Evolutionary conservation across 306 rosid species (phyloP).

Genomic region (Vigna unguiculata): DNA sequence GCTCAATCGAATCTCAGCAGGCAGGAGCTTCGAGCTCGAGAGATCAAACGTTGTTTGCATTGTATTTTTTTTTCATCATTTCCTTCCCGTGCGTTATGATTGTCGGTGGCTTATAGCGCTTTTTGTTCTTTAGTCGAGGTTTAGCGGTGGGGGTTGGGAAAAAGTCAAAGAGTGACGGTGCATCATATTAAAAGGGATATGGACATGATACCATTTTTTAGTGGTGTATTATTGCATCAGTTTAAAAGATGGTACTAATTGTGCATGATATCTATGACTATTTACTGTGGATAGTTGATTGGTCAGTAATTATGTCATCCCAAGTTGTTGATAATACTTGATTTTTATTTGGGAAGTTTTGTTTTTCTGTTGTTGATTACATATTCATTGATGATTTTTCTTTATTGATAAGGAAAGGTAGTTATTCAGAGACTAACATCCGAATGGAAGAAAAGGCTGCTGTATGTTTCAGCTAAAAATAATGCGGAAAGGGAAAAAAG

Average conservation of each 20-base stretch:
- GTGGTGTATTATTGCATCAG: slow-evolving; percentile 30
- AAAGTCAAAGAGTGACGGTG: slow-evolving; percentile 30
- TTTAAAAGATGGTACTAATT: slow-evolving; percentile 40
- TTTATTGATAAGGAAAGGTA: slow-evolving; percentile 20
- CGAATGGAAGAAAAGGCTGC: slow-evolving; percentile 3
- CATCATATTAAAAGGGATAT: slow-evolving; percentile 23
- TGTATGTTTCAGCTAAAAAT: neutral
- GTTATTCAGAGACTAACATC: slow-evolving; percentile 19
- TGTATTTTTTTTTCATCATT: slow-evolving; percentile 21
- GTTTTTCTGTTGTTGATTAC: slow-evolving; percentile 20
- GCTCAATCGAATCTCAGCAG: neutral
- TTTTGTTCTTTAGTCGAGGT: neutral
- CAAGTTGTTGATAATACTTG: slow-evolving; percentile 28
- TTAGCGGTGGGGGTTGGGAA: slow-evolving; percentile 30
- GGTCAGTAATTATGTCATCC: slow-evolving; percentile 40
- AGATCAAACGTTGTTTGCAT: slow-evolving; percentile 21
- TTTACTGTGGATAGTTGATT: slow-evolving; percentile 39
- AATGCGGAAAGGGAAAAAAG: neutral
- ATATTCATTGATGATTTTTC: slow-evolving; percentile 4
- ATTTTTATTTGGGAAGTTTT: slow-evolving; percentile 24
- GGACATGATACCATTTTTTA: slow-evolving; percentile 28
- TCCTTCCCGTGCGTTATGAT: slow-evolving; percentile 20
- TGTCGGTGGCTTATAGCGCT: slow-evolving; percentile 40
- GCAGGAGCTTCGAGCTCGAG: neutral
- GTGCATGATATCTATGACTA: slow-evolving; percentile 40